phyloP scores from a whole-genome alignment of 441 rosid species.

The Heliophila coronopifolia region DNA sequence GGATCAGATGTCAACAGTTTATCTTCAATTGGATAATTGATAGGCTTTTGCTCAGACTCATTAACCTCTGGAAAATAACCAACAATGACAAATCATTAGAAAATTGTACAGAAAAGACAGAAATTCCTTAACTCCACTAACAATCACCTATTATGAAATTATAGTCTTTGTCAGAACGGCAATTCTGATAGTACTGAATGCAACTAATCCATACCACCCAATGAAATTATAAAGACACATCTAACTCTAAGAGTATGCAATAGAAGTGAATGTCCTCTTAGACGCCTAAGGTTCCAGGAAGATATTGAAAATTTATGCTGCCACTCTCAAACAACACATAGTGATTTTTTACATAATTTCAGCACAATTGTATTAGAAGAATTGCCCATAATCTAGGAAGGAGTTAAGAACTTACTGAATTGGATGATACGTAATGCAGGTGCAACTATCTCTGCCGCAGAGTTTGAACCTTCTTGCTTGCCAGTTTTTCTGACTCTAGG shows the following conservation, averaged over 20 bases:
- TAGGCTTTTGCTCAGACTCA: conserved; percentile 34
- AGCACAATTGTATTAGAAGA: no score
- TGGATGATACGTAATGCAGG: conserved; percentile 69
- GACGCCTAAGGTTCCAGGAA: conserved; percentile 1
- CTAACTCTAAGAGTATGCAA: background rate
- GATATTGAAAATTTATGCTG: background rate
- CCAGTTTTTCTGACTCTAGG: conserved; percentile 70
- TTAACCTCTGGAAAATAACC: conserved; percentile 40
- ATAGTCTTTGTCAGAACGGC: background rate
- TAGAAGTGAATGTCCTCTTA: background rate
- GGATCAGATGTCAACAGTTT: conserved; percentile 59
- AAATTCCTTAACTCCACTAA: background rate
- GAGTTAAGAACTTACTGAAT: conserved; percentile 52
- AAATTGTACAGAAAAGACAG: conserved; percentile 3
- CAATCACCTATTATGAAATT: background rate
- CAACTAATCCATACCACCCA: conserved; percentile 1
- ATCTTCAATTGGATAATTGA: conserved; percentile 92
- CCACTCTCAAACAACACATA: no score
- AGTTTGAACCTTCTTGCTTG: conserved; percentile 66
- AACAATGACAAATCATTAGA: conserved; percentile 19
- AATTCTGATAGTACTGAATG: background rate
- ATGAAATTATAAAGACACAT: background rate
- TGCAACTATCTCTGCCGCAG: conserved; percentile 59
- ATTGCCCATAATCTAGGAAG: conserved; percentile 7
- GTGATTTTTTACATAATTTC: no score